Conservation (phyloP, 176 grass and related monocot species). For the Raddia distichophylla region DNA sequence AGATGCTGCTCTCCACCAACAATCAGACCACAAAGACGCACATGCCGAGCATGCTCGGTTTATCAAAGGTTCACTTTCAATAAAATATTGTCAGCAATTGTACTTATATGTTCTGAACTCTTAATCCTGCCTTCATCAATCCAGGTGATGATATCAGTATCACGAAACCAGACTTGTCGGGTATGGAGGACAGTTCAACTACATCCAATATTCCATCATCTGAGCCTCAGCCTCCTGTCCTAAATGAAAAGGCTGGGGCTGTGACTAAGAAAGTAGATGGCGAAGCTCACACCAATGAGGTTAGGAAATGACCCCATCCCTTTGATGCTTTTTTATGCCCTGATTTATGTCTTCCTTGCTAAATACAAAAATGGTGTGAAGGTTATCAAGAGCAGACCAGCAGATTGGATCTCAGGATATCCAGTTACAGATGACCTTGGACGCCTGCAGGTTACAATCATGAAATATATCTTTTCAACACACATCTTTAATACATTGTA, state of each 20-base stretch:
- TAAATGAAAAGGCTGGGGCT: conserved; percentile 49
- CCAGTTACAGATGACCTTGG: conserved; percentile 68
- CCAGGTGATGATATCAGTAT: conserved; percentile 67
- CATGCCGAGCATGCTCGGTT: conserved; percentile 46
- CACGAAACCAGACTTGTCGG: conserved; percentile 60
- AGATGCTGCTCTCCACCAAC: conserved; percentile 43
- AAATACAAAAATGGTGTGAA: conserved; percentile 50
- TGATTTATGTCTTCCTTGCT: conserved; percentile 36
- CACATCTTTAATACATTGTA: conserved; percentile 13
- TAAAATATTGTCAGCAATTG: conserved; percentile 8
- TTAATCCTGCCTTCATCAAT: conserved; percentile 43
- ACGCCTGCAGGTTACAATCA: conserved; percentile 72
- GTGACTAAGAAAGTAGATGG: conserved; percentile 49
- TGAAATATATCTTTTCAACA: conserved; percentile 1
- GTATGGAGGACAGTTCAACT: conserved; percentile 56
- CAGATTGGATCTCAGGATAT: conserved; percentile 59
- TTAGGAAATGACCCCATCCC: conserved; percentile 41
- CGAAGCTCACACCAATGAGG: conserved; percentile 64
- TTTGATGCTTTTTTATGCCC: conserved; percentile 12
- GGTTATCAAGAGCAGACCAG: conserved; percentile 54
- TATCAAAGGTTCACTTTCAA: conserved; percentile 58
- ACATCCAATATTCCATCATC: conserved; percentile 47
- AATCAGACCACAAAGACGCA: conserved; percentile 45
- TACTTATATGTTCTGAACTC: conserved; percentile 29
- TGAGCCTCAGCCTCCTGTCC: conserved; percentile 49